Evolutionary conservation across 768 basidiomycete genomes (phyloP).

Genomic region (Termitomyces sp.): DNA sequence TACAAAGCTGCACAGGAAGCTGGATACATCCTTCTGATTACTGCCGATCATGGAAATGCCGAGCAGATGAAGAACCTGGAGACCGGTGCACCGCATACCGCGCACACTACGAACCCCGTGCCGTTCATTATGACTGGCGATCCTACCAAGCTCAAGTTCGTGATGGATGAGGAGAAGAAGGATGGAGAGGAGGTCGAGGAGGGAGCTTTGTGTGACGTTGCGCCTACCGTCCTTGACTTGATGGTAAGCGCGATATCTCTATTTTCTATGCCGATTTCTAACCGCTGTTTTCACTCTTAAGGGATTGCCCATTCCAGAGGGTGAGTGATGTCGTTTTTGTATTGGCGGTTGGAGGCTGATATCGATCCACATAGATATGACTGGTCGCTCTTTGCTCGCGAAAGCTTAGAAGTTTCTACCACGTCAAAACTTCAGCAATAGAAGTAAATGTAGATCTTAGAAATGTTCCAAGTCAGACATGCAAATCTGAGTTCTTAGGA

Average conservation of each 20-base stretch:
- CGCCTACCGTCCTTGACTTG: conserved; percentile 81
- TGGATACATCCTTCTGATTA: conserved; percentile 84
- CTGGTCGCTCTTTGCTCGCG: conserved; percentile 53
- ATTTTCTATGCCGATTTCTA: background rate
- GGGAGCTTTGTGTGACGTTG: conserved; percentile 86
- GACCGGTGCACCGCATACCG: conserved; percentile 86
- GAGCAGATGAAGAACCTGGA: conserved; percentile 88
- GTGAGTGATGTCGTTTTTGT: conserved; percentile 30
- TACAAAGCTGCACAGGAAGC: conserved; percentile 82
- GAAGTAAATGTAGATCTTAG: background rate
- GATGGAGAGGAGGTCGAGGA: conserved; percentile 47
- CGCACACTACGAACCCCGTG: conserved; percentile 87
- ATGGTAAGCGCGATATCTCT: conserved; percentile 25
- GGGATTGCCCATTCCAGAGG: conserved; percentile 69
- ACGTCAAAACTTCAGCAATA: background rate
- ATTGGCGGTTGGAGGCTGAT: conserved; percentile 6
- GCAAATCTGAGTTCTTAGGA: background rate
- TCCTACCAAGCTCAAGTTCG: conserved; percentile 50
- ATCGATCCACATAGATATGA: conserved; percentile 42
- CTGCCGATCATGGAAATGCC: conserved; percentile 94
- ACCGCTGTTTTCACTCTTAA: background rate
- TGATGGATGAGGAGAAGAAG: conserved; percentile 45
- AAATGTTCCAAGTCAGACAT: background rate
- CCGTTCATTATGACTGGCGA: conserved; percentile 86
- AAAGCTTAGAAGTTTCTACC: conserved; percentile 3